Evolutionary conservation across 2,329 filamentous ascomycete genomes (phyloP).

Genomic region (Pseudonectria buxi): DNA sequence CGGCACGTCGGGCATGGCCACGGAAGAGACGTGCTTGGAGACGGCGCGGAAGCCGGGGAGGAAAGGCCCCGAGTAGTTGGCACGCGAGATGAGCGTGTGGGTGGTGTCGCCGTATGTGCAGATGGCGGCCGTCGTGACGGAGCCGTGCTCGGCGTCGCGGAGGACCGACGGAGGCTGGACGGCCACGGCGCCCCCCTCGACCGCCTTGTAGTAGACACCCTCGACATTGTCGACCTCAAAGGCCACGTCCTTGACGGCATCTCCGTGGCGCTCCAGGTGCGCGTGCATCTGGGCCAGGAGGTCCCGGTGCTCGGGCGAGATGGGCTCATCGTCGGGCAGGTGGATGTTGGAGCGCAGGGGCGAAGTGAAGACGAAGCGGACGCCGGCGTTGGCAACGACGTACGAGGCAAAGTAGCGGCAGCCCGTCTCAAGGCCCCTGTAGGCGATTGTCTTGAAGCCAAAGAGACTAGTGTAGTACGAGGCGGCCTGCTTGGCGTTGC

Average conservation of each 20-base stretch:
- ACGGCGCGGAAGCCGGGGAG: conserved; percentile 71
- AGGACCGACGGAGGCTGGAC: conserved; percentile 53
- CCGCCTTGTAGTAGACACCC: conserved; percentile 68
- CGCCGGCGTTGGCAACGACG: conserved; percentile 68
- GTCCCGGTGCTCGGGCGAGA: conserved; percentile 54
- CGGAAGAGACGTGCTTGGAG: conserved; percentile 29
- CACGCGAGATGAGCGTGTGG: conserved; percentile 78
- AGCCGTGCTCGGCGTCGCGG: conserved; percentile 55
- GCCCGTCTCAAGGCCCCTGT: conserved; percentile 82
- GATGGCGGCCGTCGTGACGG: conserved; percentile 70
- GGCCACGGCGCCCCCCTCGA: conserved; percentile 55
- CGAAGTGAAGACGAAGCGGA: conserved; percentile 79
- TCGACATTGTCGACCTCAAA: conserved; percentile 90
- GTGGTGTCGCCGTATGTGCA: conserved; percentile 93
- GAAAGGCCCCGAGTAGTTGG: conserved; percentile 66
- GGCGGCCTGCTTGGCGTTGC: conserved; percentile 93
- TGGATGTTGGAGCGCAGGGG: conserved; percentile 59
- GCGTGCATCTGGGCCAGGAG: conserved; percentile 69
- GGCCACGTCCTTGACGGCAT: conserved; percentile 90
- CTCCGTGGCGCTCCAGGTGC: conserved; percentile 81
- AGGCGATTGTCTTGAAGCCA: conserved; percentile 77
- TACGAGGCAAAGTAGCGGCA: conserved; percentile 75
- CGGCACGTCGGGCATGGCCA: conserved; percentile 53
- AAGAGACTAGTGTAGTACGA: conserved; percentile 83
- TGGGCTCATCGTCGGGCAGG: conserved; percentile 52